Evolutionary conservation across 1,284 basidiomycete genomes (phyloP), one percentile per base, ranked within the genome.

Genomic region (Naganishia cerealis): DNA sequence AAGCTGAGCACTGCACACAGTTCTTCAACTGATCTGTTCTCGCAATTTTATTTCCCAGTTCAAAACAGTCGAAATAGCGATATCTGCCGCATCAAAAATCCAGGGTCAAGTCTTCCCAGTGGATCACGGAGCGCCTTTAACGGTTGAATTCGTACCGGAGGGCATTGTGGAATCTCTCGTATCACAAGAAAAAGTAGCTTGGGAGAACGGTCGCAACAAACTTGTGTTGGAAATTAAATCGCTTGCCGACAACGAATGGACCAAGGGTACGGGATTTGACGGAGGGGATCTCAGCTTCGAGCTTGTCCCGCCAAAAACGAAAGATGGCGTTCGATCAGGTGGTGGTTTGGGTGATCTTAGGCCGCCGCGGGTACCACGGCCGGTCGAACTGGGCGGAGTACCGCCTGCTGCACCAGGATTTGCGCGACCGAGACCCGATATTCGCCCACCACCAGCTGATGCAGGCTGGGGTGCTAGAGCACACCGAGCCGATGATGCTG

Each of bases 81-180:
- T 57, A 3, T 55, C 58, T 24, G 70, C 70, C 15, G 70, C 67
- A 29, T 21, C 58, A 7, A 53, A 36, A 33, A 48, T 71, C 2
- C 70, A 71, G 10, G 43, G 36, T 38, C 56, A 53, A 16, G 66
- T 66, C 21, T 71, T 71, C 54, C 70, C 65, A 36, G 66, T 53
- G 12, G 66, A 69, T 18, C 63, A 69, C 33, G 71, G 66, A 1
- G 53, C 63, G n/a, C 42, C 67, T 13, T 68, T 81, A n/a, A 67
- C 73, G 2, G 74, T 80, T 16, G 73, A 78, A 46, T 81, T 80
- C 57, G 69, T 81, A 29, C 75, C 76, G 15, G 72, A 77, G 4
- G 73, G 72, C 2, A 40, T 66, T 26, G 75, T 79, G 2, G 24
- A 57, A 0, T 58, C 53, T 6, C 69, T 81, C 26, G 72, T 81